Percentiles rank a stretch among this genome's conserved stretches.
Conservation (phyloP, 2,329 filamentous ascomycete genomes). For the Zymoseptoria pseudotritici region DNA sequence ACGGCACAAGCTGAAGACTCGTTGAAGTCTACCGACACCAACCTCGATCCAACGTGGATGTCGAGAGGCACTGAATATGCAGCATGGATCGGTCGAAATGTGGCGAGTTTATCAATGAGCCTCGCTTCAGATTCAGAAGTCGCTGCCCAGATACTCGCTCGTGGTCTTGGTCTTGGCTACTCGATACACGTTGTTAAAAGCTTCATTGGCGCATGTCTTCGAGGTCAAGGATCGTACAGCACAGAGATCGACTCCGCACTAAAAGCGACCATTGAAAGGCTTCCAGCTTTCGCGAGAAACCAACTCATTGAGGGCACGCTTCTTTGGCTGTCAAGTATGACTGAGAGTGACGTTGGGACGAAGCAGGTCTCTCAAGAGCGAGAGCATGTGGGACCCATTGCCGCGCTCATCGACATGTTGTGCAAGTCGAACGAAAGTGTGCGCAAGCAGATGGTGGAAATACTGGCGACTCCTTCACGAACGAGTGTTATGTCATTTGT, state of each 20-base stretch:
- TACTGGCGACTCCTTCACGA: constrained; percentile 19
- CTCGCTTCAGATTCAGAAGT: constrained; percentile 15
- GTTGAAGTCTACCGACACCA: constrained; percentile 28
- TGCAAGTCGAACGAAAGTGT: constrained; percentile 10
- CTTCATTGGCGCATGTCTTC: constrained; percentile 1
- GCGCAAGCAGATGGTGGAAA: constrained; percentile 15
- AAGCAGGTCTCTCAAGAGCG: not conserved
- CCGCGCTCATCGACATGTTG: constrained; percentile 12
- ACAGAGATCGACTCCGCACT: not conserved
- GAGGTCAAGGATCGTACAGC: not conserved
- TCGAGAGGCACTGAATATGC: constrained; percentile 58
- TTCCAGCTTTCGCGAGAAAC: constrained; percentile 32
- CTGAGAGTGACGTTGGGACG: not conserved
- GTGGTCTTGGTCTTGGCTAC: constrained; percentile 65
- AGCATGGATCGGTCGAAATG: constrained; percentile 62
- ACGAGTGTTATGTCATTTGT: constrained; percentile 14
- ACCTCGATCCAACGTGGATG: constrained; percentile 53
- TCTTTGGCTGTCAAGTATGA: constrained; percentile 19
- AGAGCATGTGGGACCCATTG: constrained; percentile 5
- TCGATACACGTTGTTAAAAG: constrained; percentile 26
- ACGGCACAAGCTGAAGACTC: constrained; percentile 53
- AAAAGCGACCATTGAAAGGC: not conserved
- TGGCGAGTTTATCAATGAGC: constrained; percentile 35
- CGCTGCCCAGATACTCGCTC: constrained; percentile 43
- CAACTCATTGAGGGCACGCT: constrained; percentile 34